Evolutionary conservation across 2,329 filamentous ascomycete species (phyloP).

Genomic region (Botrytis sinoallii): DNA sequence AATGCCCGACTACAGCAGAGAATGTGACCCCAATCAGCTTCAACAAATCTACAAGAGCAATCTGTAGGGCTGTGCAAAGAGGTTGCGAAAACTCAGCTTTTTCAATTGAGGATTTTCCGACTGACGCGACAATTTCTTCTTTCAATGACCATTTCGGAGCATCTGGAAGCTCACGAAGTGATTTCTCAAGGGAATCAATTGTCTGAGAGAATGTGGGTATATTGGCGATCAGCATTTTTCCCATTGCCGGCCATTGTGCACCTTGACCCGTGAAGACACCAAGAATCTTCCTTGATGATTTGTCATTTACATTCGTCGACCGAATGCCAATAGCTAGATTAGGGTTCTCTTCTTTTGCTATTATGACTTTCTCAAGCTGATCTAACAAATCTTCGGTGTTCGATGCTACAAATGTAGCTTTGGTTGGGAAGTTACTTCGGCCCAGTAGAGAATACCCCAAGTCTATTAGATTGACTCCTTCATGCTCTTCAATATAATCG

Average conservation of each 20-base stretch:
- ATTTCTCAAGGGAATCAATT: constrained; percentile 28
- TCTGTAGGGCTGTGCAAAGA: constrained; percentile 47
- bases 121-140: constrained; percentile 28
- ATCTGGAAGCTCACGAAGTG: constrained; percentile 31
- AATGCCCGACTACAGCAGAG: constrained; percentile 44
- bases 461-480: not conserved
- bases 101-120: constrained; percentile 23
- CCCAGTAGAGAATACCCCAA: constrained; percentile 19
- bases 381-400: constrained; percentile 15
- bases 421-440: constrained; percentile 19
- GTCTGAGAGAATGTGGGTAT: constrained; percentile 7
- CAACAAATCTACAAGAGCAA: constrained; percentile 45
- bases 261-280: constrained; percentile 30
- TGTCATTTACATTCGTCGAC: not conserved
- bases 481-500: not conserved
- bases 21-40: constrained; percentile 42
- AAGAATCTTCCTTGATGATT: constrained; percentile 6
- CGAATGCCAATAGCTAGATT: constrained; percentile 6
- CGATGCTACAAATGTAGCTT: constrained; percentile 20
- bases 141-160: constrained; percentile 16
- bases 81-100: constrained; percentile 40
- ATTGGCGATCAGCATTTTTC: constrained; percentile 19
- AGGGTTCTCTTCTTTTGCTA: constrained; percentile 1
- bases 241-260: constrained; percentile 28
- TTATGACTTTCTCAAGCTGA: constrained; percentile 8